Evolutionary conservation across 1,284 basidiomycete species (phyloP).

Genomic region (Rhodotorula sp.): DNA sequence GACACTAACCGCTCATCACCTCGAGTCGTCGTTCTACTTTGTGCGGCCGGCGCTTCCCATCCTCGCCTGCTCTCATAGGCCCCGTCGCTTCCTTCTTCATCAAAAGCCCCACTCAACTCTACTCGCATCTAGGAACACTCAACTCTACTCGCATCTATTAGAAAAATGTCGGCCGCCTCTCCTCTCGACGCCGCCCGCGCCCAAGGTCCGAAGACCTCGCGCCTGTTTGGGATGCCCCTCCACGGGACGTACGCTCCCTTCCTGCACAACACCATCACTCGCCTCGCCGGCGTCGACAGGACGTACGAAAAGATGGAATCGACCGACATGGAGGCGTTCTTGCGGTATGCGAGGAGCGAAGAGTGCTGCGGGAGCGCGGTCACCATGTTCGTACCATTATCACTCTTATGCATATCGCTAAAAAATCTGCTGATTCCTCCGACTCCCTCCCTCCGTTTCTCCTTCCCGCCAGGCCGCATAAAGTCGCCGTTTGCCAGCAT

Average conservation of each 20-base stretch:
- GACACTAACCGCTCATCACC: too few species aligned
- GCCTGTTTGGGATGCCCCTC: conserved; percentile 32
- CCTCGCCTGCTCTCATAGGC: neutral
- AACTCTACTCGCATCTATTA: neutral
- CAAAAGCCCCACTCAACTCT: neutral
- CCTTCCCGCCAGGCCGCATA: conserved; percentile 28
- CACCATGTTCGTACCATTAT: conserved; percentile 31
- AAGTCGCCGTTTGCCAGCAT: conserved; percentile 39
- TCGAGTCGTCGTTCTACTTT: too few species aligned
- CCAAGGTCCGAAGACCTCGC: conserved; percentile 14
- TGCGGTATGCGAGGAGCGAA: conserved; percentile 29
- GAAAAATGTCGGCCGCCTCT: neutral
- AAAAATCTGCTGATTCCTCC: neutral
- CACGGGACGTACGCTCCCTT: conserved; percentile 41
- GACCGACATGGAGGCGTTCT: conserved; percentile 34
- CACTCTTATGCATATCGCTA: too few species aligned
- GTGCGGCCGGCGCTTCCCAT: too few species aligned
- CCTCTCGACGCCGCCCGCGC: conserved; percentile 24
- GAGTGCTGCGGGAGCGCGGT: conserved; percentile 42
- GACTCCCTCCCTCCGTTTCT: neutral
- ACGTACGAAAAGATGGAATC: conserved; percentile 39
- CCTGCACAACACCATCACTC: conserved; percentile 44
- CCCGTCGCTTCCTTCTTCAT: neutral
- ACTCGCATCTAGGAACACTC: neutral
- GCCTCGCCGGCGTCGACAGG: conserved; percentile 36